Evolutionary conservation across 1,284 basidiomycete species (phyloP).

Genomic region (Heliocybe sulcata): DNA sequence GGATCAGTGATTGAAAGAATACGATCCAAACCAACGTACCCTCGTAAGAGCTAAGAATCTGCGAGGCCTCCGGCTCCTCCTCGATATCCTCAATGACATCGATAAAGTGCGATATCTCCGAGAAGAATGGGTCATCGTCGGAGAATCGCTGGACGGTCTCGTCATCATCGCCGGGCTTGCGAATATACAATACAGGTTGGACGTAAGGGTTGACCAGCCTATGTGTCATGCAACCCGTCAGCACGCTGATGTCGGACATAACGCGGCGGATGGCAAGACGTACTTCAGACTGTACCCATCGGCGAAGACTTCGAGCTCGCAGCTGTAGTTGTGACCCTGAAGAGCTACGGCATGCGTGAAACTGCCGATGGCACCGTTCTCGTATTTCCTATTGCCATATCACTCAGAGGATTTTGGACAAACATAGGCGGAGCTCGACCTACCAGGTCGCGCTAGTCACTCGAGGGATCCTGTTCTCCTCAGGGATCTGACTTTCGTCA

Average conservation of each 20-base stretch:
- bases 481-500: conserved; percentile 73
- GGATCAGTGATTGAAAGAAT: conserved; percentile 1
- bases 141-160: conserved; percentile 73
- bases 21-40: conserved; percentile 32
- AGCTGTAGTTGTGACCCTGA: conserved; percentile 87
- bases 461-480: conserved; percentile 77
- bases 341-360: conserved; percentile 86
- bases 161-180: conserved; percentile 79
- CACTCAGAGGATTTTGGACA: conserved; percentile 2
- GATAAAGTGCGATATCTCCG: conserved; percentile 81
- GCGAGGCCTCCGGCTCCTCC: conserved; percentile 58
- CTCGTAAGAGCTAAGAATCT: conserved; percentile 71
- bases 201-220: conserved; percentile 88
- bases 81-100: conserved; percentile 79
- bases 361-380: conserved; percentile 85
- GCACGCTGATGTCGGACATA: conserved; percentile 2
- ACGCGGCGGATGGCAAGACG: conserved; percentile 13
- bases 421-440: conserved; percentile 10
- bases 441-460: conserved; percentile 76
- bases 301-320: conserved; percentile 87
- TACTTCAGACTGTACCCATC: conserved; percentile 84
- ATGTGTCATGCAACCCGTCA: conserved; percentile 7
- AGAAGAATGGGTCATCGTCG: conserved; percentile 91
- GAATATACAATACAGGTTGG: conserved; percentile 77
- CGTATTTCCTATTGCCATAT: conserved; percentile 68